phyloP scores from a whole-genome alignment of 352 stramenopile genomes.

The Elongisporangium undulatum region DNA sequence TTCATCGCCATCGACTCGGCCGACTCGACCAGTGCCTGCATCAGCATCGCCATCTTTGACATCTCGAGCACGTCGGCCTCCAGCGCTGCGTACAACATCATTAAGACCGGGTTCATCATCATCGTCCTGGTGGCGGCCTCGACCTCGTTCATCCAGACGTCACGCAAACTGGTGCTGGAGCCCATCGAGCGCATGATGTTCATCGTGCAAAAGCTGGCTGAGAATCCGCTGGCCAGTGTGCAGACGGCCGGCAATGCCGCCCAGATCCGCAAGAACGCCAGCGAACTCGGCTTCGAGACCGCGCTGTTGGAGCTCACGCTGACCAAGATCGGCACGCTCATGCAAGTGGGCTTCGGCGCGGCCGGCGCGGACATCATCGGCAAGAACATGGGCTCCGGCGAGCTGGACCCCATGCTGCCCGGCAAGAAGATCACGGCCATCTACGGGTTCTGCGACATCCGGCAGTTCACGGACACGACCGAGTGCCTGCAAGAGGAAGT shows the following conservation, averaged over 20 bases:
- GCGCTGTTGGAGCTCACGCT: conserved; percentile 76
- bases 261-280: conserved; percentile 71
- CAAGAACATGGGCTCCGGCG: conserved; percentile 85
- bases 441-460: conserved; percentile 95
- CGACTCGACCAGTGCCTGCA: conserved; percentile 43
- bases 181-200: conserved; percentile 91
- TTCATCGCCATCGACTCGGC: conserved; percentile 53
- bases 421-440: conserved; percentile 91
- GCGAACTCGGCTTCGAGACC: conserved; percentile 78
- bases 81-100: conserved; percentile 72
- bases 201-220: conserved; percentile 84
- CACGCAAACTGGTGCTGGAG: conserved; percentile 80
- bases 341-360: conserved; percentile 82
- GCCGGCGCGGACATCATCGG: conserved; percentile 81
- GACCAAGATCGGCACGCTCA: conserved; percentile 80
- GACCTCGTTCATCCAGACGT: conserved; percentile 81
- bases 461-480: conserved; percentile 90
- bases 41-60: conserved; percentile 85
- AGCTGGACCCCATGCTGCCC: conserved; percentile 86
- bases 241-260: conserved; percentile 54
- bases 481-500: conserved; percentile 90
- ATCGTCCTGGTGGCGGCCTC: conserved; percentile 73
- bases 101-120: conserved; percentile 88
- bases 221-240: conserved; percentile 86
- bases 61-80: conserved; percentile 44